Conservation (phyloP, 352 stramenopile species). For the Phytophthora crassamura region DNA sequence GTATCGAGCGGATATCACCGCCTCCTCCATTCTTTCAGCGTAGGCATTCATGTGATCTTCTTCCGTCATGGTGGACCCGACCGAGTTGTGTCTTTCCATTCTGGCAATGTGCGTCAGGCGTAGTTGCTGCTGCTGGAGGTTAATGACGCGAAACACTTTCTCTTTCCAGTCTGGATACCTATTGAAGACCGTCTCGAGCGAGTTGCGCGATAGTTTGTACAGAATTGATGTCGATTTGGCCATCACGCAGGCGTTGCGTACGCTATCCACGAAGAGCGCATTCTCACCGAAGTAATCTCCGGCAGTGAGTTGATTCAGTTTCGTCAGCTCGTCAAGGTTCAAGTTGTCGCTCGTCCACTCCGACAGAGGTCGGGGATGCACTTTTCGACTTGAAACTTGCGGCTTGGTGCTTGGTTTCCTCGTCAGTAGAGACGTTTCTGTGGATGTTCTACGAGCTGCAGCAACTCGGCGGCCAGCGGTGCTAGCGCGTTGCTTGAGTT, state of each 20-base stretch:
- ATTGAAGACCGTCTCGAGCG: constrained; percentile 74
- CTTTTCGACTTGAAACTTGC: constrained; percentile 24
- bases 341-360: constrained; percentile 27
- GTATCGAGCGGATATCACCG: constrained; percentile 40
- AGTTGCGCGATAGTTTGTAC: constrained; percentile 71
- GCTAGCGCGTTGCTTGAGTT: constrained; percentile 11
- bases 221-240: constrained; percentile 74
- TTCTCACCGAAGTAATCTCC: constrained; percentile 80
- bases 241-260: constrained; percentile 60
- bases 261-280: constrained; percentile 67
- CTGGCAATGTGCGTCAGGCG: constrained; percentile 51
- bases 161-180: constrained; percentile 75
- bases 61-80: constrained; percentile 40
- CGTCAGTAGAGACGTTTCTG: constrained; percentile 27
- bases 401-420: constrained; percentile 28
- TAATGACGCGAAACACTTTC: constrained; percentile 71
- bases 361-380: constrained; percentile 27
- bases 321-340: constrained; percentile 38
- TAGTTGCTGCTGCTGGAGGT: constrained; percentile 60
- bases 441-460: not conserved
- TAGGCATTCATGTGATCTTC: constrained; percentile 42
- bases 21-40: constrained; percentile 48
- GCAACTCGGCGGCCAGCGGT: constrained; percentile 7
- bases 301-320: constrained; percentile 57
- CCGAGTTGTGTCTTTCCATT: constrained; percentile 50